Evolutionary conservation across 208 protist species (phyloP).

Genomic region (Lotmaria passim): DNA sequence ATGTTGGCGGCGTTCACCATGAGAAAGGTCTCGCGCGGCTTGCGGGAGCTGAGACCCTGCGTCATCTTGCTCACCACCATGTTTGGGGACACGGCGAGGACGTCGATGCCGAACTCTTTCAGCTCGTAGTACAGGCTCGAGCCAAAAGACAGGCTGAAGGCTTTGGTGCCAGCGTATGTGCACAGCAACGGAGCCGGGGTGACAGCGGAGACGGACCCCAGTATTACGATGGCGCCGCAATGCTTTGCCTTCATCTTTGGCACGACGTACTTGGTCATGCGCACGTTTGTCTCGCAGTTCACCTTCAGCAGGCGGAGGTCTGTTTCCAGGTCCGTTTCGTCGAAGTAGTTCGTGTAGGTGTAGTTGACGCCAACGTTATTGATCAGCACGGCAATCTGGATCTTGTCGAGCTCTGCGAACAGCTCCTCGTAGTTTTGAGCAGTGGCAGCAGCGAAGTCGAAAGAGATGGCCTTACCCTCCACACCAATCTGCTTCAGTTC

Average conservation of each 20-base stretch:
- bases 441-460: constrained; percentile 82
- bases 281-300: constrained; percentile 84
- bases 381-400: constrained; percentile 76
- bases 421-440: constrained; percentile 63
- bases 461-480: constrained; percentile 75
- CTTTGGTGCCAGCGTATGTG: constrained; percentile 89
- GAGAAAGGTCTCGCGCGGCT: constrained; percentile 72
- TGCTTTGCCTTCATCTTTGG: constrained; percentile 71
- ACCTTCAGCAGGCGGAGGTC: constrained; percentile 86
- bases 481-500: constrained; percentile 76
- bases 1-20: constrained; percentile 68
- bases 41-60: constrained; percentile 62
- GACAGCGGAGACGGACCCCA: constrained; percentile 76
- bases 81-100: constrained; percentile 75
- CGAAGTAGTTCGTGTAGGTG: constrained; percentile 90
- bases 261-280: constrained; percentile 87
- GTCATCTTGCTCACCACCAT: constrained; percentile 87
- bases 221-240: constrained; percentile 79
- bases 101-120: constrained; percentile 64
- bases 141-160: constrained; percentile 81
- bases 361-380: constrained; percentile 96
- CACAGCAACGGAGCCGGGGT: constrained; percentile 77
- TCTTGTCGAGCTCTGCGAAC: constrained; percentile 49
- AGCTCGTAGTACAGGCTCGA: constrained; percentile 70
- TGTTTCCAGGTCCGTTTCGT: constrained; percentile 68